Conservation (phyloP, 345 rosid genomes). For the Rhodamnia argentea region DNA sequence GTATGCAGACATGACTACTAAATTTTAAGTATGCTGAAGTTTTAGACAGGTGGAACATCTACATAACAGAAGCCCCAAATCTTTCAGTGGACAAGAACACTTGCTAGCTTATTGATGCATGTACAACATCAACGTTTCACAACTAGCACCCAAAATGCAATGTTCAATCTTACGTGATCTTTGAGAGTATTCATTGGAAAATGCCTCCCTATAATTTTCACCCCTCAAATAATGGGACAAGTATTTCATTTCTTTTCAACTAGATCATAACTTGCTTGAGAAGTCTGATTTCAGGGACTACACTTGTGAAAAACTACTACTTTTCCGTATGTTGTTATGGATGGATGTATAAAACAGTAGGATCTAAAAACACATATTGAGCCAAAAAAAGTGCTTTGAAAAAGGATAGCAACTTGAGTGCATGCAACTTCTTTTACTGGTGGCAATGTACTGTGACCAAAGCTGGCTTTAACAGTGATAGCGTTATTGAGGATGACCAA, state of each 20-base stretch:
- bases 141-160: not conserved
- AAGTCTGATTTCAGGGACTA: not conserved
- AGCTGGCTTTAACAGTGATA: not conserved
- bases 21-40: not conserved
- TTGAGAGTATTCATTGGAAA: not conserved
- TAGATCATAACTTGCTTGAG: not conserved
- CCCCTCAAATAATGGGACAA: not conserved
- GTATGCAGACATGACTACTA: not conserved
- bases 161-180: not conserved
- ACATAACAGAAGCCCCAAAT: not conserved
- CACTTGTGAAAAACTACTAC: not conserved
- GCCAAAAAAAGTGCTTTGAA: not conserved
- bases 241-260: not conserved
- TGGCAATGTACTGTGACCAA: not conserved
- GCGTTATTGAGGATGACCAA: not conserved
- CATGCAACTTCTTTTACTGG: not conserved
- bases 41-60: not conserved
- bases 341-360: not conserved
- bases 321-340: not conserved
- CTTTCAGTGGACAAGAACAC: not conserved
- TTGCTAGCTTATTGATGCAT: not conserved
- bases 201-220: not conserved
- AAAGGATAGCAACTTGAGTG: not conserved
- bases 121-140: not conserved
- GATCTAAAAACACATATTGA: not conserved